These are phyloP conservation scores for Schizophyllum amplum DNA, from an alignment of 1,284 basidiomycete species.

Conservation along the genomic window DNA sequence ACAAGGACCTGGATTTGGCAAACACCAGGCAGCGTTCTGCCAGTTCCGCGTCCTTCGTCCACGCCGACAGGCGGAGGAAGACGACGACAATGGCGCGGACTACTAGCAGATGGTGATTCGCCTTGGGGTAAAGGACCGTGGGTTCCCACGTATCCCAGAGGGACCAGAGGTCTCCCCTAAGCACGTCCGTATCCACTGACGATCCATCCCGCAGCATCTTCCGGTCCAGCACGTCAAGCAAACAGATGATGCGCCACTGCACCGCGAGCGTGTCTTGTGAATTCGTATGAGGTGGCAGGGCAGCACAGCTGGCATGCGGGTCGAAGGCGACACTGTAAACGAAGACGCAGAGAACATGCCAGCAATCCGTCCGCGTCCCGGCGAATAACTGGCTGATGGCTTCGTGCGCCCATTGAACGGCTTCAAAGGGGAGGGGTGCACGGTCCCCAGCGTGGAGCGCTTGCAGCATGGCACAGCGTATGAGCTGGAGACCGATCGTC, in stretches of 20 bases:
- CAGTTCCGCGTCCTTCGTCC: slow-evolving; percentile 28
- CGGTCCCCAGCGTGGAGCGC: not conserved
- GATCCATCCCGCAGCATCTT: not conserved
- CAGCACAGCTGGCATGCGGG: not conserved
- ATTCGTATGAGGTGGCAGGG: not conserved
- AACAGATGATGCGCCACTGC: slow-evolving; percentile 15
- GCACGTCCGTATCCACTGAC: not conserved
- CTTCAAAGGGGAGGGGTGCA: not conserved
- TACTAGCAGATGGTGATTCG: slow-evolving; percentile 17
- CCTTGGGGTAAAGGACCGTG: slow-evolving; percentile 10
- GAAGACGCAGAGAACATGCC: not conserved
- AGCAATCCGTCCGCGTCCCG: not conserved
- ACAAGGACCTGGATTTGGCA: slow-evolving; percentile 16
- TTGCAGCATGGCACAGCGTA: not conserved
- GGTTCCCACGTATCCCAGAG: slow-evolving; percentile 36
- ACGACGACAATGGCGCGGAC: slow-evolving; percentile 31
- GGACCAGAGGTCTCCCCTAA: slow-evolving; percentile 18
- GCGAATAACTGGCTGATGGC: not conserved
- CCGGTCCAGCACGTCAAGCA: slow-evolving; percentile 15
- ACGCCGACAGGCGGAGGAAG: slow-evolving; percentile 38
- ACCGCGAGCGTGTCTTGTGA: not conserved
- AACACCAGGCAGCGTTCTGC: slow-evolving; percentile 13
- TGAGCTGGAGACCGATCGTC: not conserved
- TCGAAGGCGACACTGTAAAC: not conserved
- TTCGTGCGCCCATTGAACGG: not conserved